Percentiles rank a stretch among this genome's conserved stretches.
These are phyloP conservation scores for Pythium angustatum DNA, from an alignment of 352 stramenopile genomes.

Conservation along the genomic window DNA sequence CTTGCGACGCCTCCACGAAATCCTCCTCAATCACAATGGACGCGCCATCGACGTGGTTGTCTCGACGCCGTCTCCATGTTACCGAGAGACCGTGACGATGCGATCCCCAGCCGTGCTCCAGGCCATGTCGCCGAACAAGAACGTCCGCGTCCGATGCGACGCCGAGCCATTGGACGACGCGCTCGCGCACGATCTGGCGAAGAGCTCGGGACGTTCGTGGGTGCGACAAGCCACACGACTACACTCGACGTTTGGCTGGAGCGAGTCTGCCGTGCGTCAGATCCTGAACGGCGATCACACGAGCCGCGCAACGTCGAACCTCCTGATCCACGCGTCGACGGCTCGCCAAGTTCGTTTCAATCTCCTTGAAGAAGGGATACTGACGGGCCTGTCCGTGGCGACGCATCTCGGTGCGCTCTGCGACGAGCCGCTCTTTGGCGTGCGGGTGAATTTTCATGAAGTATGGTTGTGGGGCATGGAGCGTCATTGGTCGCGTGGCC, in stretches of 20 bases:
- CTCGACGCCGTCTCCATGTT: not conserved
- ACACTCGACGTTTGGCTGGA: not conserved
- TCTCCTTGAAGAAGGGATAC: not conserved
- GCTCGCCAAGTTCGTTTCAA: not conserved
- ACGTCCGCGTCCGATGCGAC: not conserved
- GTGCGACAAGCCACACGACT: not conserved
- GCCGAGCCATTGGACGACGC: not conserved
- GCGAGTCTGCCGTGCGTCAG: not conserved
- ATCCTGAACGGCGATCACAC: not conserved
- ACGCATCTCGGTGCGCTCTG: conserved; percentile 1
- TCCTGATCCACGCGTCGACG: not conserved
- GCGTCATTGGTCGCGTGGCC: not conserved
- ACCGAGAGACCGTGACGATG: conserved; percentile 8
- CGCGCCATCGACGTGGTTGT: not conserved
- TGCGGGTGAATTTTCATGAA: not conserved
- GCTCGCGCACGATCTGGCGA: not conserved
- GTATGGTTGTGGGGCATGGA: conserved; percentile 6
- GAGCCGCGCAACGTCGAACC: not conserved
- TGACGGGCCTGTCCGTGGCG: not conserved
- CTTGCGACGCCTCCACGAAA: not conserved
- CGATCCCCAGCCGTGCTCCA: not conserved
- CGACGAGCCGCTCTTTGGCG: conserved; percentile 4
- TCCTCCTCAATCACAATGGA: no score
- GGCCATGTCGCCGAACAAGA: conserved; percentile 10
- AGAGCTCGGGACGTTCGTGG: not conserved